Base-by-base conservation (phyloP, 371 early-diverging fungal genomes). In the Rhizopus arrhizus region DNA sequence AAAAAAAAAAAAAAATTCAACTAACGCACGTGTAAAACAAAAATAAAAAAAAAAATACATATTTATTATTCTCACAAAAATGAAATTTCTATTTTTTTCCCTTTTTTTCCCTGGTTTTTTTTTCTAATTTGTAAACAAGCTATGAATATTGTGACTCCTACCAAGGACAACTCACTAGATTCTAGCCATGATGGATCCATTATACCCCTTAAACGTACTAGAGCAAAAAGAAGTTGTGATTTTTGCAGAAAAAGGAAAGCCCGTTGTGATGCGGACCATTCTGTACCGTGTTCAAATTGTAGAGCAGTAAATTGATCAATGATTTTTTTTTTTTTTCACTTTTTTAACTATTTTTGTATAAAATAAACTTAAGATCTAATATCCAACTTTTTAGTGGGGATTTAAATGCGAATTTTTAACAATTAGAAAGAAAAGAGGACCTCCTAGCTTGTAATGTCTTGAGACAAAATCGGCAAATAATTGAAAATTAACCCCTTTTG, bases 181-280 rank as follows among this genome's bases (percentile, higher is more conserved):
- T 22, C 22, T 22, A 31, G 51, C 28, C 57, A 47, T 35, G 54
- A 43, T 16, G 28, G 59, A 11, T 38, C 59, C 6, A 45, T 49
- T n/a, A 65, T 64, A 41, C 71, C 68, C 29, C 52, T 78, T 12
- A 81, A 81, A 59, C 60, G 81, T n/a, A 78, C 78, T 16, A 65
- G 81, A 41, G 81, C 81, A 4, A 81, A 81, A 66, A 61, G 81
- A 15, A 81, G 81, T 45, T 81, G 81, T 64, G 81, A 81, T 57
- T 78, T 78, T 61, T 81, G 81, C 49, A 59, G 81, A 45, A 76
- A 81, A 59, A 68, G 78, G 5, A 81, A 81, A 58, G 74, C 78
- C 40, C 67, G 75, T 7, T 81, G 81, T 60, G 78, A 81, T 64
- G 81, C 81, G 41, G 81, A 81, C 64, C 60, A 62, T 12, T 65